Conservation (phyloP, 164 flowering plant genomes). For the Vitis cinerea region DNA sequence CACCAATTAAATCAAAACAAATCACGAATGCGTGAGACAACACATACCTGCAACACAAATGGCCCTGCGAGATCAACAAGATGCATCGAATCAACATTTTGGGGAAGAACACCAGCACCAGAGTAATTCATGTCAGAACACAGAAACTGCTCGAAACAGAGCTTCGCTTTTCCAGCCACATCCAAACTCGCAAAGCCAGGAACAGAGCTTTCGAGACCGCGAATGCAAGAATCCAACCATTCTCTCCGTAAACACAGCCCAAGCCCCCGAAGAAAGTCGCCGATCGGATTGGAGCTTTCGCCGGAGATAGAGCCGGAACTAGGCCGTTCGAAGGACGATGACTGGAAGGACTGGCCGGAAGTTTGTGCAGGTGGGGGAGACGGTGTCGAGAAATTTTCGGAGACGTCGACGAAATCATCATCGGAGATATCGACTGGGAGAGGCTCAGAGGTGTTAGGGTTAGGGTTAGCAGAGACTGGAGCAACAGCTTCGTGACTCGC, state of each 20-base stretch:
- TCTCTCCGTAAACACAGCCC: conserved; percentile 60
- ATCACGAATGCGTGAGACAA: background rate
- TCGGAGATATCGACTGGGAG: conserved; percentile 44
- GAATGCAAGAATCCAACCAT: conserved; percentile 67
- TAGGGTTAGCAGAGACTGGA: conserved; percentile 22
- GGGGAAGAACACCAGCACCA: conserved; percentile 74
- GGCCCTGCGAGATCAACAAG: conserved; percentile 80
- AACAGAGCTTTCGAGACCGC: conserved; percentile 36
- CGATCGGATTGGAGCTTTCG: conserved; percentile 26
- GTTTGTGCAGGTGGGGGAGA: conserved; percentile 20
- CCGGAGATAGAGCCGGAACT: background rate
- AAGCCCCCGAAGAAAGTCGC: conserved; percentile 31
- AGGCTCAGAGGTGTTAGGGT: conserved; percentile 20
- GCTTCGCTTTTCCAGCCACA: conserved; percentile 57
- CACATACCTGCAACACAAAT: conserved; percentile 74
- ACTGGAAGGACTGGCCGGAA: conserved; percentile 2
- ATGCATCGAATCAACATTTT: conserved; percentile 59
- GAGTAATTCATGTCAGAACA: conserved; percentile 70
- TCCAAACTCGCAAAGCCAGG: conserved; percentile 42
- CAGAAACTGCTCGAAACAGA: conserved; percentile 70
- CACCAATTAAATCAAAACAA: background rate
- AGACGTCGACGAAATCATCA: conserved; percentile 54
- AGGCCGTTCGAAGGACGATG: background rate
- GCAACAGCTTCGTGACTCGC: conserved; percentile 12
- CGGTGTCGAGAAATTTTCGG: conserved; percentile 42